Percentiles rank a stretch among this genome's conserved stretches.
These are phyloP conservation scores for Trametes meyenii DNA, from an alignment of 768 basidiomycete genomes.

Conservation along the genomic window DNA sequence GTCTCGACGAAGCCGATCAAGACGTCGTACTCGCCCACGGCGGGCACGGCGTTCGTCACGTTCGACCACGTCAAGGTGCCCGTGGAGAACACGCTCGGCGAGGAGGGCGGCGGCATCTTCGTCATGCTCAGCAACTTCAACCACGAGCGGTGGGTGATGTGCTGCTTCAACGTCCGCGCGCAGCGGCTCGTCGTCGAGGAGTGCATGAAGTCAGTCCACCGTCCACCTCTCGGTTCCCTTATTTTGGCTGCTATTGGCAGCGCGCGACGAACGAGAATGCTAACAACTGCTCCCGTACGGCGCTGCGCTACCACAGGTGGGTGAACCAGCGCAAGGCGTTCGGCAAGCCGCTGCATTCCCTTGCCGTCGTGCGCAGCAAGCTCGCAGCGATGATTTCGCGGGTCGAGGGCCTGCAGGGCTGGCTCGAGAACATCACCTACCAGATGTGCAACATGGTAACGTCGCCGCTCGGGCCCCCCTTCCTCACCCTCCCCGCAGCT, in stretches of 20 bases:
- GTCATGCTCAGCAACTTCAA: slow-evolving; percentile 82
- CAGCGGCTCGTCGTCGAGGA: slow-evolving; percentile 79
- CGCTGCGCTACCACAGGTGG: slow-evolving; percentile 54
- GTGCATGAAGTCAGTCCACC: slow-evolving; percentile 65
- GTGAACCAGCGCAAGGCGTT: slow-evolving; percentile 89
- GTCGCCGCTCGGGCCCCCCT: slow-evolving; percentile 17
- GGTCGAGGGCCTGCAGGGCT: slow-evolving; percentile 75
- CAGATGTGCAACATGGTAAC: slow-evolving; percentile 84
- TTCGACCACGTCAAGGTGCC: slow-evolving; percentile 88
- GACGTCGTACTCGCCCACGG: slow-evolving; percentile 83
- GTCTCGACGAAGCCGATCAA: slow-evolving; percentile 85
- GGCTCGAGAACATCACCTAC: slow-evolving; percentile 85
- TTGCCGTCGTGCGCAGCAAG: slow-evolving; percentile 88
- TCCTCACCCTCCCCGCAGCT: neutral
- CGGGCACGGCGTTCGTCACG: slow-evolving; percentile 82
- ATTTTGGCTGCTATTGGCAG: too few species aligned
- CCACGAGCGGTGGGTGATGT: slow-evolving; percentile 94
- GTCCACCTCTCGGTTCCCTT: too few species aligned
- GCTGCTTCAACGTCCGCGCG: slow-evolving; percentile 62
- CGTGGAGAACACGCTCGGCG: slow-evolving; percentile 82
- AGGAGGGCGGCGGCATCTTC: slow-evolving; percentile 73
- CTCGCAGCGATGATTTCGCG: slow-evolving; percentile 88
- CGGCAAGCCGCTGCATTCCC: slow-evolving; percentile 81
- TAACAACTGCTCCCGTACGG: too few species aligned
- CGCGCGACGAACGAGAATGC: too few species aligned